These are phyloP conservation scores for Fusarium denticulatum DNA, from an alignment of 2,329 filamentous ascomycete species.

Conservation along the genomic window DNA sequence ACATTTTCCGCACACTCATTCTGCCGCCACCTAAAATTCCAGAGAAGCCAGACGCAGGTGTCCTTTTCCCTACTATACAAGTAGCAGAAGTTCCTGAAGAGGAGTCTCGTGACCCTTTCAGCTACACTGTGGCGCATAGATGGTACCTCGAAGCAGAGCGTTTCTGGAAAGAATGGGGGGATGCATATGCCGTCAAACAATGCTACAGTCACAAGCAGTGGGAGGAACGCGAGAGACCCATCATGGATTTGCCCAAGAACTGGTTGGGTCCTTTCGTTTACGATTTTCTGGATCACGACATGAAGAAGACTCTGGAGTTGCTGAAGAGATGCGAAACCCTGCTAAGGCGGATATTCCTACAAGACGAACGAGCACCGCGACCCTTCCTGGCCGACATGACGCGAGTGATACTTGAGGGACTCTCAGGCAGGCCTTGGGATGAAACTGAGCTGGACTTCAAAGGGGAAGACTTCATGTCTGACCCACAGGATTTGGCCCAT, in stretches of 20 bases:
- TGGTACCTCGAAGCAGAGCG: constrained; percentile 30
- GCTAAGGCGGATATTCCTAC: background rate
- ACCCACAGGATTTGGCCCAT: background rate
- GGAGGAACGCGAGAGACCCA: constrained; percentile 9
- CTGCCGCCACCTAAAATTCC: constrained; percentile 43
- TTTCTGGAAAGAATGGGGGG: constrained; percentile 34
- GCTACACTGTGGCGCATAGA: constrained; percentile 41
- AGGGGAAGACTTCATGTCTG: constrained; percentile 4
- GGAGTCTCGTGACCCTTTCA: constrained; percentile 41
- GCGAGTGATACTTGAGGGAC: constrained; percentile 12
- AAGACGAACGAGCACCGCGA: constrained; percentile 27
- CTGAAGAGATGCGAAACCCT: constrained; percentile 27
- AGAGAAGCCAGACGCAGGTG: constrained; percentile 32
- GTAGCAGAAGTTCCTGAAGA: constrained; percentile 37
- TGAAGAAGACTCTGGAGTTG: constrained; percentile 32
- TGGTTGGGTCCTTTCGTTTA: constrained; percentile 37
- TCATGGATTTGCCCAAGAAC: constrained; percentile 40
- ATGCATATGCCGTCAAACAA: constrained; percentile 27
- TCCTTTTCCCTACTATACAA: constrained; percentile 35
- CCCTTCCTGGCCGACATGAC: constrained; percentile 25
- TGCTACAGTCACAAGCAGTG: constrained; percentile 15
- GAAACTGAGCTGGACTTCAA: constrained; percentile 14
- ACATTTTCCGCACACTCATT: constrained; percentile 50
- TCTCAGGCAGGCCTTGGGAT: background rate
- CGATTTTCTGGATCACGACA: constrained; percentile 37